Conservation (phyloP, 2,329 filamentous ascomycete species). For the Sporothrix brasiliensis region DNA sequence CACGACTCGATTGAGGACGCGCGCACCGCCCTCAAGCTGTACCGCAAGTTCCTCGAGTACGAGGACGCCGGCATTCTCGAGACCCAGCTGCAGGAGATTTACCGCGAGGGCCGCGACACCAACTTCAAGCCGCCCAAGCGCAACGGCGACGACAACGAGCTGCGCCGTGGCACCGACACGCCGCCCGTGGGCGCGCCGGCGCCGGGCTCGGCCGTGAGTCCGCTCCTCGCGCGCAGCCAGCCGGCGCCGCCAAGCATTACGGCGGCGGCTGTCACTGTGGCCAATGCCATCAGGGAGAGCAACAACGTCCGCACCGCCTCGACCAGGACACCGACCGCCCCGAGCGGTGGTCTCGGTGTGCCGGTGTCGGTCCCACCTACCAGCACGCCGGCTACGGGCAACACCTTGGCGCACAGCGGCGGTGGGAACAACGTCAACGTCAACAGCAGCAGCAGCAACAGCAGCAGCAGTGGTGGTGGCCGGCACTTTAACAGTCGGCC, state of each 20-base stretch:
- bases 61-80: conserved; percentile 82
- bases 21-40: conserved; percentile 84
- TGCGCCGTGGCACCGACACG: conserved; percentile 47
- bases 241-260: conserved; percentile 23
- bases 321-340: background rate
- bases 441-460: background rate
- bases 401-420: background rate
- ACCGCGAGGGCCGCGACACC: conserved; percentile 54
- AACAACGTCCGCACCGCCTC: background rate
- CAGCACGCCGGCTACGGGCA: background rate
- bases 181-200: conserved; percentile 49
- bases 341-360: too few species aligned
- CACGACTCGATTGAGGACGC: conserved; percentile 98
- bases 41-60: conserved; percentile 86
- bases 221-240: conserved; percentile 23
- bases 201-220: conserved; percentile 17
- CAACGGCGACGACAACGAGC: conserved; percentile 47
- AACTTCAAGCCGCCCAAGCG: conserved; percentile 57
- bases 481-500: conserved; percentile 3
- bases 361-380: background rate
- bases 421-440: background rate
- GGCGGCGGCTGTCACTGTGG: background rate
- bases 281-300: background rate
- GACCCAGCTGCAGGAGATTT: conserved; percentile 84
- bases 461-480: background rate